Evolutionary conservation across 2,329 filamentous ascomycete genomes (phyloP).

Genomic region (Phyllosticta citrichinensis): DNA sequence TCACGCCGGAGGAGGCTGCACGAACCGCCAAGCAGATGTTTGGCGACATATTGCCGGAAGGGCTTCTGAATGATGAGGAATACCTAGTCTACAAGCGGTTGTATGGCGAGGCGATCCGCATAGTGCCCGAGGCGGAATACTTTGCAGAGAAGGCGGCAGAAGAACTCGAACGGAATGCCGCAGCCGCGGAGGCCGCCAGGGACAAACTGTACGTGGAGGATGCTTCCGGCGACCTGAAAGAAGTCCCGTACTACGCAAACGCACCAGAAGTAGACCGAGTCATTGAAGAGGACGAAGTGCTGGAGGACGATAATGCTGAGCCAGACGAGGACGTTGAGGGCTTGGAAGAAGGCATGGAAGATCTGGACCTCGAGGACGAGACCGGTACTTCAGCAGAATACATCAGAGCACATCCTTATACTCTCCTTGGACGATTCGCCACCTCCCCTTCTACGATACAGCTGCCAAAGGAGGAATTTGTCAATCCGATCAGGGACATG

Average conservation of each 20-base stretch:
- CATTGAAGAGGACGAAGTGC: slow-evolving; percentile 23
- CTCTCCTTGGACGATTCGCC: slow-evolving; percentile 61
- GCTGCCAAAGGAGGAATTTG: slow-evolving; percentile 61
- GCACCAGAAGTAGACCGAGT: slow-evolving; percentile 24
- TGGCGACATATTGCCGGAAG: slow-evolving; percentile 65
- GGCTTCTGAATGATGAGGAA: slow-evolving; percentile 60
- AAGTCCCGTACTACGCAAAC: slow-evolving; percentile 41
- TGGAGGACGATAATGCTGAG: slow-evolving; percentile 29
- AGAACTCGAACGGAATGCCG: slow-evolving; percentile 32
- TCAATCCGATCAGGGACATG: slow-evolving; percentile 59
- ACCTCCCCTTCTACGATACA: slow-evolving; percentile 64
- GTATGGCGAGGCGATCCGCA: slow-evolving; percentile 62
- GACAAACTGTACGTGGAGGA: slow-evolving; percentile 43
- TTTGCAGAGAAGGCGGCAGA: slow-evolving; percentile 18
- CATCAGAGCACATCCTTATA: slow-evolving; percentile 62
- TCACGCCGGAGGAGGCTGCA: slow-evolving; percentile 52
- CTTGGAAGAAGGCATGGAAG: slow-evolving; percentile 19
- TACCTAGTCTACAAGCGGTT: slow-evolving; percentile 66
- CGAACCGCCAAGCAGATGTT: slow-evolving; percentile 64
- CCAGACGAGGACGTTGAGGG: slow-evolving; percentile 21
- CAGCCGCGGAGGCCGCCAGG: slow-evolving; percentile 32
- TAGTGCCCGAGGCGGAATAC: slow-evolving; percentile 46
- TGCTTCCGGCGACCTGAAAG: slow-evolving; percentile 50
- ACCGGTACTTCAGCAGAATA: slow-evolving; percentile 14
- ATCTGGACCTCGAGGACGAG: slow-evolving; percentile 19